These are phyloP conservation scores for Grammothele lineata DNA, from an alignment of 768 basidiomycete species.

Conservation along the genomic window DNA sequence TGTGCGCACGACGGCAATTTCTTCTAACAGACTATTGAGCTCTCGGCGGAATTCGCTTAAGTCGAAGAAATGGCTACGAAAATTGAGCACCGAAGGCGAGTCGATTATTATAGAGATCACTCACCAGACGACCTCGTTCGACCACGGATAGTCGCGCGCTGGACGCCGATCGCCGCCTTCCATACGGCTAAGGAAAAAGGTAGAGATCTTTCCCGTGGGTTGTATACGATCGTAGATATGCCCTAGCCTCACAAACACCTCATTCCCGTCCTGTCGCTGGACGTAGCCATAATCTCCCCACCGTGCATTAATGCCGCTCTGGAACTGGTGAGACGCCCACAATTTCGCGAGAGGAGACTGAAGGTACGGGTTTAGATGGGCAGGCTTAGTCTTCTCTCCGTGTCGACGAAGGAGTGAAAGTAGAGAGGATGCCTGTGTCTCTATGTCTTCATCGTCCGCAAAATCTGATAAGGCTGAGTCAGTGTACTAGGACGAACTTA, in stretches of 20 bases:
- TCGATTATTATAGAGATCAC: too few species aligned
- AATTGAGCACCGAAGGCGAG: too few species aligned
- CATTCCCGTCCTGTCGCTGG: background rate
- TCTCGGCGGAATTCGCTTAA: too few species aligned
- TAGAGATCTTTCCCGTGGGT: constrained; percentile 3
- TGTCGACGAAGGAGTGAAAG: background rate
- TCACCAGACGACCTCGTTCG: background rate
- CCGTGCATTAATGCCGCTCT: background rate
- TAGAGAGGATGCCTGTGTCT: background rate
- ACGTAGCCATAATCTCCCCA: constrained; percentile 11
- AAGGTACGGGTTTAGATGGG: background rate
- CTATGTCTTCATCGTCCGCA: constrained; percentile 5
- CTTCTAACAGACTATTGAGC: background rate
- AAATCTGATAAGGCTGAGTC: constrained; percentile 4
- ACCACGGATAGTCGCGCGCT: constrained; percentile 3
- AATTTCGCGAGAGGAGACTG: constrained; percentile 1
- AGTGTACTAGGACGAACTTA: too few species aligned
- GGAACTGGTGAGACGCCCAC: constrained; percentile 9
- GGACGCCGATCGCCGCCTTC: constrained; percentile 2
- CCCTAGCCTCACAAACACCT: constrained; percentile 2
- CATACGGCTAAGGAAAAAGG: constrained; percentile 2
- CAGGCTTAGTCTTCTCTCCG: background rate
- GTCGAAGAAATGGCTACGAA: too few species aligned
- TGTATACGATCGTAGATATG: constrained; percentile 3
- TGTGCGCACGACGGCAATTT: constrained; percentile 7